Evolutionary conservation across 148 eudicot genomes (phyloP).

Genomic region (Tetragonia tetragonoides): DNA sequence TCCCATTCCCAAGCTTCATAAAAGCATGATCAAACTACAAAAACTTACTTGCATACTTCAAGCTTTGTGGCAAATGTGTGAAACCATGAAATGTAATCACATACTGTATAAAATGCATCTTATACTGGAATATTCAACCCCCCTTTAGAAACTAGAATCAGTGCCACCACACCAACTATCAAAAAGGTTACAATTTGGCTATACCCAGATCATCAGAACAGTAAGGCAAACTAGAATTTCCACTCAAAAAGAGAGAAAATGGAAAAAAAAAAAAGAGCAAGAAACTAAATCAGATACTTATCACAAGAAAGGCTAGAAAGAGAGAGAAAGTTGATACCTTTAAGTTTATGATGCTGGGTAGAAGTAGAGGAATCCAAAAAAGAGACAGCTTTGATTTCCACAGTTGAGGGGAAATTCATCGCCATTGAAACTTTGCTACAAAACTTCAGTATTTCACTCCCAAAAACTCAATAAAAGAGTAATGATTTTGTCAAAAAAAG

Average conservation of each 20-base stretch:
- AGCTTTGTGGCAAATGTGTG: neutral
- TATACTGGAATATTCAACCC: no score
- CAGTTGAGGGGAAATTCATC: constrained; percentile 53
- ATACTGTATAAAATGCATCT: neutral
- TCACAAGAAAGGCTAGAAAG: neutral
- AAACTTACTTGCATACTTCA: neutral
- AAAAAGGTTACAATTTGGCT: constrained; percentile 1
- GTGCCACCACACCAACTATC: neutral
- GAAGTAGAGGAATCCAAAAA: constrained; percentile 60
- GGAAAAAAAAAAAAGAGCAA: neutral
- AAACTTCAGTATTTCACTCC: constrained; percentile 1
- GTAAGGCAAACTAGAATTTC: constrained; percentile 1
- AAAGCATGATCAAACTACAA: no score
- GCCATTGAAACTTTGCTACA: constrained; percentile 45
- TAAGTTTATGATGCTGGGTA: constrained; percentile 42
- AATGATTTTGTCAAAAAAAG: neutral
- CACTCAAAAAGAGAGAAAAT: constrained; percentile 9
- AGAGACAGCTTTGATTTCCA: constrained; percentile 60
- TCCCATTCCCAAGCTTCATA: neutral
- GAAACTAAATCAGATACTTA: neutral
- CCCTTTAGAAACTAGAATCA: neutral
- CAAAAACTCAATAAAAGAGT: neutral
- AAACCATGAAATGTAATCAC: neutral
- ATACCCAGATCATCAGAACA: constrained; percentile 26
- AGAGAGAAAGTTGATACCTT: constrained; percentile 44